A percentile compares a stretch with the other conserved stretches of the same genome.
These are phyloP conservation scores for Alternaria gaisen DNA, from an alignment of 2,329 filamentous ascomycete species.

Conservation along the genomic window DNA sequence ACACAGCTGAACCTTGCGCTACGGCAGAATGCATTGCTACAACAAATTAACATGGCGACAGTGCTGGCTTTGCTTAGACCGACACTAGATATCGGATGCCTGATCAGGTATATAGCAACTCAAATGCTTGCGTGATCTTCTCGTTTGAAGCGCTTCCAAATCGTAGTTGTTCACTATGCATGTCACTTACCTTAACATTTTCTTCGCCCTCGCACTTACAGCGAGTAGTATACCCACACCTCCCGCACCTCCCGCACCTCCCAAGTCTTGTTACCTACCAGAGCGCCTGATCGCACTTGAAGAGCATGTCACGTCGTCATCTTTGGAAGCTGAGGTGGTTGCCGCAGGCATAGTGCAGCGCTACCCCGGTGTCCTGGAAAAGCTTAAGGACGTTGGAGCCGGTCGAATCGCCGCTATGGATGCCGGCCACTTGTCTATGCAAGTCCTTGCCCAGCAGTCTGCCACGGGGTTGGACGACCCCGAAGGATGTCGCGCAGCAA, in stretches of 20 bases:
- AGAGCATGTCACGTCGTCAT: slow-evolving; percentile 18
- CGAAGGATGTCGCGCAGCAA: slow-evolving; percentile 9
- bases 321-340: slow-evolving; percentile 17
- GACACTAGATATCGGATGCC: no score
- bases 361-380: slow-evolving; percentile 8
- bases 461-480: slow-evolving; percentile 1
- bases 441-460: slow-evolving; percentile 19
- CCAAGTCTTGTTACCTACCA: slow-evolving; percentile 11
- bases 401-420: slow-evolving; percentile 19
- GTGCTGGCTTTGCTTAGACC: no score
- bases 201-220: not conserved
- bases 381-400: slow-evolving; percentile 15
- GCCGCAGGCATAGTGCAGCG: slow-evolving; percentile 6
- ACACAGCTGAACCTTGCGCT: no score
- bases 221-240: not conserved
- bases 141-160: no score
- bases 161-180: no score
- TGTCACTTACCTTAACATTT: not conserved
- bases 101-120: no score
- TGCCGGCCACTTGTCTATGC: slow-evolving; percentile 12
- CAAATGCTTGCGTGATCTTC: no score
- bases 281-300: slow-evolving; percentile 19
- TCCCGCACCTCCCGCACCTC: not conserved
- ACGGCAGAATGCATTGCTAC: no score
- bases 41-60: no score